Base-by-base conservation (phyloP, 2,329 filamentous ascomycete species). In the Apiospora rasikravindrae region DNA sequence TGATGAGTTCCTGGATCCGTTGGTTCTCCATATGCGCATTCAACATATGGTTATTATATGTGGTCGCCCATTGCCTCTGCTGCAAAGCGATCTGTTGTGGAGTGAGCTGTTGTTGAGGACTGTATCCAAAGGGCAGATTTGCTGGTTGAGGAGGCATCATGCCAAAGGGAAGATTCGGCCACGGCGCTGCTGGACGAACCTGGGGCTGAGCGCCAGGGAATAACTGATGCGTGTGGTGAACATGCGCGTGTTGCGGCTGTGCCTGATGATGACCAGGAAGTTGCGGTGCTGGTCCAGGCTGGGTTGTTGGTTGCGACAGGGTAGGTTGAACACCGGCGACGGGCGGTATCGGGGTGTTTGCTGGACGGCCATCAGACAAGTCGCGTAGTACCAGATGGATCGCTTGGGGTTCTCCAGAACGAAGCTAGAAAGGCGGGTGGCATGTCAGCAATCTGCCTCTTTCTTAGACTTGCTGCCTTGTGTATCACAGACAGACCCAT, bases 21-120 rank as follows among this genome's bases (percentile, higher is more conserved):
- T 81, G 77, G 81, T 81, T 10, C 70, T 88, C 86, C 40, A 73
- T 71, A n/a, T 69, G 53, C 37, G 70, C 40, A 64, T 29, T 85
- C 29, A 80, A 83, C 73, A 88, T 77, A 79, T 86, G 86, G 64
- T 84, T 83, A 29, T 82, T 82, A 80, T 86, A 82, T 24, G 82
- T 80, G 47, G 72, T 71, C 33, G 70, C 68, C 74, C 72, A 78
- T 68, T 75, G 74, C n/a, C 66, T 69, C 26, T 74, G 72, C 22
- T 64, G 57, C 57, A 37, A 5, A 61, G 19, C 26, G 19, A 61
- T 37, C 29, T 61, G 53, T 37, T 61, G 53, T 61, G 53, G 53
- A 19, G 53, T 61, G 53, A 22, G 53, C 16, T 22, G 53, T n/a
- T 61, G 53, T 5, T 61, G 29, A 22, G 29, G 29, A 37, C 37